phyloP scores from a whole-genome alignment of 148 eudicot species.

The Polygonum maritimum region DNA sequence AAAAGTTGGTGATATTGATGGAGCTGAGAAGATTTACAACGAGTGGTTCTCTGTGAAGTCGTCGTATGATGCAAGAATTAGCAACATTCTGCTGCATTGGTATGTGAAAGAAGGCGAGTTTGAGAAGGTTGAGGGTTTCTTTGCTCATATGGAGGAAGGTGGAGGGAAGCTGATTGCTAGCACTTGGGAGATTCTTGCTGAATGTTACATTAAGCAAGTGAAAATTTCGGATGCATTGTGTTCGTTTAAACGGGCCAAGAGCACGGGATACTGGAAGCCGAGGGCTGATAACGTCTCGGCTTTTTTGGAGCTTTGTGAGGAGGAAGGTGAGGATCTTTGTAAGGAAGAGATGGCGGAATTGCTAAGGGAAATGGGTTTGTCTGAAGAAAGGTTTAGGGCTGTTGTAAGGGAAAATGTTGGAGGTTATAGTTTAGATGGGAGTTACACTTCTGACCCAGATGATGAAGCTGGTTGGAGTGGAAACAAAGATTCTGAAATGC shows the following conservation, averaged over 20 bases:
- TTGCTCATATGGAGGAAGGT: constrained; percentile 38
- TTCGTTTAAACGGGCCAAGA: constrained; percentile 47
- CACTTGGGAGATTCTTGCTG: constrained; percentile 71
- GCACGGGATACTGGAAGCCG: constrained; percentile 53
- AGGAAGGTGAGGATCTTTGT: constrained; percentile 31
- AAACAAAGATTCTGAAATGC: constrained; percentile 30
- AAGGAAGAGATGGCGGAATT: constrained; percentile 45
- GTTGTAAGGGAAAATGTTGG: not conserved
- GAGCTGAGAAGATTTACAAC: constrained; percentile 60
- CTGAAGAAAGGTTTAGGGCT: constrained; percentile 29
- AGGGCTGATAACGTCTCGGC: constrained; percentile 31
- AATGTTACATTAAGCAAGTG: constrained; percentile 38
- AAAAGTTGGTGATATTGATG: constrained; percentile 58
- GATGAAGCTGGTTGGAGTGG: constrained; percentile 23
- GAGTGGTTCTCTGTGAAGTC: constrained; percentile 62
- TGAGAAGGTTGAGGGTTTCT: constrained; percentile 52
- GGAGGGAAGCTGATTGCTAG: constrained; percentile 58
- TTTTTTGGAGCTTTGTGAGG: constrained; percentile 44
- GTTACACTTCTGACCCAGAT: constrained; percentile 14
- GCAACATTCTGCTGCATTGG: constrained; percentile 53
- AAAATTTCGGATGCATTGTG: constrained; percentile 51
- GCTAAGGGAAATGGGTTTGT: constrained; percentile 51
- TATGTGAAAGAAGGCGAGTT: constrained; percentile 49
- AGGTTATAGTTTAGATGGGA: not conserved
- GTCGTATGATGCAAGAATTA: constrained; percentile 54